phyloP scores from a whole-genome alignment of 768 basidiomycete genomes.

The Amanita pallidorosea region DNA sequence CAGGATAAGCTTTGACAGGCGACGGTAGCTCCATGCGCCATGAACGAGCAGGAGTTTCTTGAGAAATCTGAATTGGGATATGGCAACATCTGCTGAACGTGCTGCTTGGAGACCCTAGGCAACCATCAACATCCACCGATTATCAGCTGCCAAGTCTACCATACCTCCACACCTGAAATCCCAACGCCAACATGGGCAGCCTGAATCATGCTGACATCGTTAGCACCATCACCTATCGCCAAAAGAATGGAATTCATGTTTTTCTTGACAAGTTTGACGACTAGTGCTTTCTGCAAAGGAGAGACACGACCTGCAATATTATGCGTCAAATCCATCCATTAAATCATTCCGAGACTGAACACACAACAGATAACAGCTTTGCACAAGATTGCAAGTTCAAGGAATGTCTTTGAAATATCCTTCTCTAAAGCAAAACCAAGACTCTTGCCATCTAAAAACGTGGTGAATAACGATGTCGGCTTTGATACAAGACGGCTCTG shows the following conservation, averaged over 20 bases:
- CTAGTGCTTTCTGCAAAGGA: constrained; percentile 92
- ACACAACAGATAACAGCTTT: constrained; percentile 97
- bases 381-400: constrained; percentile 95
- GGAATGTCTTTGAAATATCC: constrained; percentile 77
- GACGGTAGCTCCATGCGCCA: constrained; percentile 96
- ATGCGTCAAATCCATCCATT: constrained; percentile 1
- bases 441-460: constrained; percentile 79
- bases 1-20: constrained; percentile 89
- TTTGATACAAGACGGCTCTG: constrained; percentile 10
- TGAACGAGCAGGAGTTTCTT: constrained; percentile 95
- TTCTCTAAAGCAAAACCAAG: constrained; percentile 90
- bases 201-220: constrained; percentile 99
- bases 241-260: constrained; percentile 89
- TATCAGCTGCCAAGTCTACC: constrained; percentile 3
- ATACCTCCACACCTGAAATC: constrained; percentile 92
- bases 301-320: constrained; percentile 75
- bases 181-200: constrained; percentile 97
- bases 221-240: constrained; percentile 96
- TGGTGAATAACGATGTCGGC: background rate
- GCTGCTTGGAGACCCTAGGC: constrained; percentile 92
- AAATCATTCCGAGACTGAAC: constrained; percentile 15
- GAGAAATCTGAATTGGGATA: constrained; percentile 93
- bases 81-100: constrained; percentile 93
- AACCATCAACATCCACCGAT: background rate
- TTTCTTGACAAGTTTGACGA: constrained; percentile 98